phyloP scores from a whole-genome alignment of 345 rosid genomes.

The Euphorbia peplus region DNA sequence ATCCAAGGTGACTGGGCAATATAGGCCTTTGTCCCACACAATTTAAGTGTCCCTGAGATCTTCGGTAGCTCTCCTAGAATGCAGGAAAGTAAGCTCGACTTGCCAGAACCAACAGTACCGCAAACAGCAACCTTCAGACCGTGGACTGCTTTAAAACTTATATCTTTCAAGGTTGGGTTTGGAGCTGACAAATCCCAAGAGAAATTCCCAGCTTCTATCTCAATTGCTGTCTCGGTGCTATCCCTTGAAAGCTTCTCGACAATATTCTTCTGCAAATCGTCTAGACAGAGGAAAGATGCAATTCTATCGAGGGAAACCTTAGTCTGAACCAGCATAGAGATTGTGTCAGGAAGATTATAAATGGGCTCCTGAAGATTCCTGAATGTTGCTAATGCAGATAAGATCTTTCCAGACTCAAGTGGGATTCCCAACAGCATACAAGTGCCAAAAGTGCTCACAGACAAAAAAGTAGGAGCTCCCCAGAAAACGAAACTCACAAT shows the following conservation, averaged over 20 bases:
- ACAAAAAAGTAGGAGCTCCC: constrained; percentile 28
- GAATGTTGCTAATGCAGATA: constrained; percentile 37
- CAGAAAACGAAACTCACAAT: constrained; percentile 18
- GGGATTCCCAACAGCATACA: constrained; percentile 28
- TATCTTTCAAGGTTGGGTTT: constrained; percentile 23
- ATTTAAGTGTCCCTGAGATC: constrained; percentile 27
- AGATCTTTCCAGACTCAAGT: constrained; percentile 33
- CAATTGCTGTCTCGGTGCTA: constrained; percentile 24
- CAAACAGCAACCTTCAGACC: constrained; percentile 37
- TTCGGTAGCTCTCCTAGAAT: constrained; percentile 32
- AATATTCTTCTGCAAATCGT: constrained; percentile 29
- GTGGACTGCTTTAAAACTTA: constrained; percentile 24
- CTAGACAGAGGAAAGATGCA: constrained; percentile 28
- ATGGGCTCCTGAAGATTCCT: constrained; percentile 33
- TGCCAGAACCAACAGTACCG: constrained; percentile 37
- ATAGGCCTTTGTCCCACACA: constrained; percentile 37
- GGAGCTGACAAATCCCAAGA: constrained; percentile 34
- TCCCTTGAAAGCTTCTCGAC: constrained; percentile 25
- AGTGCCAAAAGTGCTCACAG: constrained; percentile 32
- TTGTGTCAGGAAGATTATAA: constrained; percentile 26
- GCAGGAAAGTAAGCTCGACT: constrained; percentile 33
- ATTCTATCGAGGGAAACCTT: constrained; percentile 38
- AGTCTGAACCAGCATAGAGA: constrained; percentile 32
- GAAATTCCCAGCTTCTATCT: constrained; percentile 31
- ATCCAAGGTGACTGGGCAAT: constrained; percentile 40